Evolutionary conservation across 176 grass and related monocot genomes (phyloP).

Genomic region (Chloris gayana): DNA sequence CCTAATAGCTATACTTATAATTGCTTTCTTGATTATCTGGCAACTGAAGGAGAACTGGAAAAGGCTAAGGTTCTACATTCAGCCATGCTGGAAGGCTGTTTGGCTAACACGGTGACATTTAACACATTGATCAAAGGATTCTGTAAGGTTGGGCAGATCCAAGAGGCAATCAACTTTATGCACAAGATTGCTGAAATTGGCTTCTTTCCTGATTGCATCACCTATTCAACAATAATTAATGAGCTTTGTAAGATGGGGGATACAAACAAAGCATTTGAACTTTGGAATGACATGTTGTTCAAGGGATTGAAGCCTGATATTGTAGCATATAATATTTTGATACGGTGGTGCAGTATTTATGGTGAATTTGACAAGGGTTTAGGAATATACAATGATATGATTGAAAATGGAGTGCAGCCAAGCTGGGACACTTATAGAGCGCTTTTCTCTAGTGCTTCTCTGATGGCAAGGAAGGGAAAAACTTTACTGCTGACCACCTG

Average conservation of each 20-base stretch:
- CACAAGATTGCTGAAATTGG: constrained; percentile 44
- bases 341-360: constrained; percentile 61
- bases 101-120: constrained; percentile 64
- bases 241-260: constrained; percentile 57
- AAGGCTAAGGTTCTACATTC: constrained; percentile 57
- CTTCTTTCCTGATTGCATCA: constrained; percentile 71
- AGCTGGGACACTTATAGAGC: constrained; percentile 62
- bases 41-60: constrained; percentile 60
- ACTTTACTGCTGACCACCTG: constrained; percentile 45
- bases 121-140: constrained; percentile 77
- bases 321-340: constrained; percentile 71
- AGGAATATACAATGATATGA: constrained; percentile 57
- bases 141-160: constrained; percentile 58
- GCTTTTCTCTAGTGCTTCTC: constrained; percentile 54
- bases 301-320: constrained; percentile 64
- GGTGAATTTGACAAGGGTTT: constrained; percentile 50
- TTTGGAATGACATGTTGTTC: constrained; percentile 73
- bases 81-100: constrained; percentile 51
- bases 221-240: constrained; percentile 70
- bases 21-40: constrained; percentile 68
- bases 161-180: constrained; percentile 57
- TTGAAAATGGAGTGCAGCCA: constrained; percentile 52
- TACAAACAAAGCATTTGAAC: constrained; percentile 54
- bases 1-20: constrained; percentile 70
- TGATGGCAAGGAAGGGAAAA: constrained; percentile 38